A percentile compares a stretch with the other conserved stretches of the same genome.
Evolutionary conservation across 164 flowering plant species (phyloP).

Genomic region (Piper longum): DNA sequence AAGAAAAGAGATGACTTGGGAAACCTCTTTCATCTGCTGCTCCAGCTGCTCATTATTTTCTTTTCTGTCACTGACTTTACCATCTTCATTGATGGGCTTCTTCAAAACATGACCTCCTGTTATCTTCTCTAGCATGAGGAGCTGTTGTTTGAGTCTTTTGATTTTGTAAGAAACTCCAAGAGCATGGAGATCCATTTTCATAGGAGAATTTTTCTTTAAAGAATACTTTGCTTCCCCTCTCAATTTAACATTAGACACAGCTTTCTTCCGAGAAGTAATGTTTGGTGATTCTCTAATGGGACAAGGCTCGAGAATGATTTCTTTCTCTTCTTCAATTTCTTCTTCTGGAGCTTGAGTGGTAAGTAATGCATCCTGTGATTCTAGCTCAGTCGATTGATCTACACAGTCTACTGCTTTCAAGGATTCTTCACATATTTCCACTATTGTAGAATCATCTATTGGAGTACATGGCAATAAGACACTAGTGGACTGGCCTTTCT

Average conservation of each 20-base stretch:
- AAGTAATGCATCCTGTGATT: constrained; percentile 11
- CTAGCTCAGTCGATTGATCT: constrained; percentile 10
- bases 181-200: constrained; percentile 77
- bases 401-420: constrained; percentile 8
- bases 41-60: constrained; percentile 14
- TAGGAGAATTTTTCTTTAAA: constrained; percentile 20
- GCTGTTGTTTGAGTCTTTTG: constrained; percentile 83
- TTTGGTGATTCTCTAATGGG: constrained; percentile 7
- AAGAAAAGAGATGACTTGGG: constrained; percentile 35
- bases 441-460: background rate
- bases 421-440: background rate
- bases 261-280: constrained; percentile 8
- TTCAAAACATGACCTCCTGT: constrained; percentile 18
- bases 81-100: constrained; percentile 2
- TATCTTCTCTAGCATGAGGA: constrained; percentile 67
- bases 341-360: constrained; percentile 24
- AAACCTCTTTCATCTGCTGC: constrained; percentile 23
- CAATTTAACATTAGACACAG: constrained; percentile 14
- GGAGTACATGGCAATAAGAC: no score
- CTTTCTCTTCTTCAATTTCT: constrained; percentile 29
- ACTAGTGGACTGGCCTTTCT: background rate
- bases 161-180: constrained; percentile 85
- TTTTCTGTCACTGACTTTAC: constrained; percentile 12
- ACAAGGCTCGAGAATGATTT: constrained; percentile 7
- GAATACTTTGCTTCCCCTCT: constrained; percentile 8